Conservation (phyloP, 768 basidiomycete species). For the Clavaria fumosa region DNA sequence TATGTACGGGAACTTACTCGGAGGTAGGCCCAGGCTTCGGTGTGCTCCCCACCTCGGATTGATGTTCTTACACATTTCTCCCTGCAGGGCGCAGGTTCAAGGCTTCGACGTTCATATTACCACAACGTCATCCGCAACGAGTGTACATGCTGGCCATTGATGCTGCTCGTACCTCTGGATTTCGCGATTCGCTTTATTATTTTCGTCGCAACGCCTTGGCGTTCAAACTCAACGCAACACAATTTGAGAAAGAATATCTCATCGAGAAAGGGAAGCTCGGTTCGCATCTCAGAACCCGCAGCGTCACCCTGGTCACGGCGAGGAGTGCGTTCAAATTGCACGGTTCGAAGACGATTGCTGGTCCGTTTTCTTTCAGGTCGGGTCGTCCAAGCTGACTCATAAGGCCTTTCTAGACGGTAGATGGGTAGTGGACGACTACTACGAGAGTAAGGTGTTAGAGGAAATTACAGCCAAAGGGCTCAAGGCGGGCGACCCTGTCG, state of each 20-base stretch:
- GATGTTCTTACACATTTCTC: not conserved
- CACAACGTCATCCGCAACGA: constrained; percentile 68
- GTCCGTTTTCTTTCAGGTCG: constrained; percentile 31
- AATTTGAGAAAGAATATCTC: constrained; percentile 83
- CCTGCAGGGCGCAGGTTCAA: constrained; percentile 71
- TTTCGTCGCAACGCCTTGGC: constrained; percentile 85
- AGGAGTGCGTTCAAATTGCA: constrained; percentile 90
- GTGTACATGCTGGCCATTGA: constrained; percentile 96
- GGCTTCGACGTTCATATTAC: constrained; percentile 75
- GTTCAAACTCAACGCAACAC: constrained; percentile 79
- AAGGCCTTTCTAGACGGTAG: constrained; percentile 50
- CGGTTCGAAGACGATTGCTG: constrained; percentile 79
- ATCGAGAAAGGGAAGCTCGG: constrained; percentile 82
- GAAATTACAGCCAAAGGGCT: constrained; percentile 73
- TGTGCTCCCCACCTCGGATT: constrained; percentile 5
- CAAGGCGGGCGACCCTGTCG: constrained; percentile 69
- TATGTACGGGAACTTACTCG: constrained; percentile 63
- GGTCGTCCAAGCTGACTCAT: not conserved
- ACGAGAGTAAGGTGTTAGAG: constrained; percentile 68
- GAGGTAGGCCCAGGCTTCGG: constrained; percentile 40
- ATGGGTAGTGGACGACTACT: constrained; percentile 94
- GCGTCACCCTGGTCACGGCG: constrained; percentile 86
- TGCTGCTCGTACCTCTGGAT: constrained; percentile 90
- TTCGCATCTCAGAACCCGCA: constrained; percentile 75
- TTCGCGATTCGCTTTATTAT: constrained; percentile 95